Evolutionary conservation across 2,329 filamentous ascomycete species (phyloP).

Genomic region (Apiospora kogelbergensis): DNA sequence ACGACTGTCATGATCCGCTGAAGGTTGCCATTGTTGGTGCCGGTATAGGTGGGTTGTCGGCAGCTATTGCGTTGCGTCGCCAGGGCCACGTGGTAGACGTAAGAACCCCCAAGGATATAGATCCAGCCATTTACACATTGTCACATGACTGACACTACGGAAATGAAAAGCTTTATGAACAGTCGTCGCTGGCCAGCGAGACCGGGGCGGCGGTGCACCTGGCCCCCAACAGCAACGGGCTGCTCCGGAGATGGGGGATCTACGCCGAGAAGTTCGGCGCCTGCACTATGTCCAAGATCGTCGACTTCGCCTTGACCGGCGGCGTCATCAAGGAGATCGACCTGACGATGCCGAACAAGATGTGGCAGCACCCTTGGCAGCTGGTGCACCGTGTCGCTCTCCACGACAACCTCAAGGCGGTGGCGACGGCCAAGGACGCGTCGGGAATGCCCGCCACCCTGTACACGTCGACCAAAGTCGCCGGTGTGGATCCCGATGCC

Average conservation of each 20-base stretch:
- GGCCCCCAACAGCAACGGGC: slow-evolving; percentile 59
- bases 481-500: slow-evolving; percentile 20
- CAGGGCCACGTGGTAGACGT: slow-evolving; percentile 48
- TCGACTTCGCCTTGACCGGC: slow-evolving; percentile 22
- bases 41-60: slow-evolving; percentile 53
- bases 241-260: slow-evolving; percentile 45
- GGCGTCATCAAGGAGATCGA: slow-evolving; percentile 29
- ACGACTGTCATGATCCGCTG: slow-evolving; percentile 17
- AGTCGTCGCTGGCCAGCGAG: slow-evolving; percentile 56
- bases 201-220: slow-evolving; percentile 63
- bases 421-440: slow-evolving; percentile 38
- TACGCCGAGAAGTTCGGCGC: slow-evolving; percentile 38
- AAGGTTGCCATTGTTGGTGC: slow-evolving; percentile 33
- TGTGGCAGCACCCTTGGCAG: slow-evolving; percentile 53
- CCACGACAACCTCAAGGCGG: slow-evolving; percentile 50
- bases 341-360: slow-evolving; percentile 36
- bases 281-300: slow-evolving; percentile 24
- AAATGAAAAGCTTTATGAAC: slow-evolving; percentile 52
- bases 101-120: not conserved
- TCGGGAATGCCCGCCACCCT: slow-evolving; percentile 35
- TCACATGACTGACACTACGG: not conserved
- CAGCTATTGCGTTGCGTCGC: slow-evolving; percentile 52
- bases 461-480: slow-evolving; percentile 27
- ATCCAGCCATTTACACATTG: too few relatives aligned
- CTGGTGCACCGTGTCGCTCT: slow-evolving; percentile 54